A percentile compares a stretch with the other conserved stretches of the same genome.
Conservation (phyloP, 305 asterid species). For the Salvia sclarea region DNA sequence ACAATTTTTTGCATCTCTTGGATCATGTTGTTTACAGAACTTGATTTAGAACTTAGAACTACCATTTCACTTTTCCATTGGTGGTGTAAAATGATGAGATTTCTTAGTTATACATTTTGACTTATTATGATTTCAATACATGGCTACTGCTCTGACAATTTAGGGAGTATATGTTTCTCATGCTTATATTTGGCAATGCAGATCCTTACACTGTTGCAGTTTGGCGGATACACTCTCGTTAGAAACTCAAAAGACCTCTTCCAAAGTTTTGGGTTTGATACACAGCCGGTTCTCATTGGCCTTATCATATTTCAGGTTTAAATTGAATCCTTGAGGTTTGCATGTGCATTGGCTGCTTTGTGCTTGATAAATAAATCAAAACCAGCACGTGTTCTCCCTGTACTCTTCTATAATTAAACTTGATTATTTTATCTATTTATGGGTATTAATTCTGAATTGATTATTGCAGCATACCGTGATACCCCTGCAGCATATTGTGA, state of each 20-base stretch:
- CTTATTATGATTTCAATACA: neutral
- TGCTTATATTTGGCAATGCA: slow-evolving; percentile 44
- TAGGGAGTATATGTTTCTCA: neutral
- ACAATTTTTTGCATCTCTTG: neutral
- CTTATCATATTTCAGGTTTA: slow-evolving; percentile 90
- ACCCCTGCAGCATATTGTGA: slow-evolving; percentile 90
- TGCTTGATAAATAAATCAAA: slow-evolving; percentile 3
- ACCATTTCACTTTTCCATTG: neutral
- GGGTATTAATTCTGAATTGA: slow-evolving; percentile 28
- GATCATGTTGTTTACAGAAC: slow-evolving; percentile 18
- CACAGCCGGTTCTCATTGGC: slow-evolving; percentile 97
- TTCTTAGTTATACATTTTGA: slow-evolving; percentile 14
- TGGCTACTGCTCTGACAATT: slow-evolving; percentile 6
- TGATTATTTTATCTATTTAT: neutral
- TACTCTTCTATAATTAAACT: slow-evolving; percentile 10
- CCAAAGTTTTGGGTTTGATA: slow-evolving; percentile 96
- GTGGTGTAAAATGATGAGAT: slow-evolving; percentile 3
- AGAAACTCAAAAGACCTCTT: slow-evolving; percentile 93
- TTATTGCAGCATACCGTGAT: slow-evolving; percentile 89
- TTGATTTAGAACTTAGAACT: slow-evolving; percentile 4
- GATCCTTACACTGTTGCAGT: slow-evolving; percentile 88
- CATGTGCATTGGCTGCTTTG: neutral
- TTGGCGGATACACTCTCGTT: slow-evolving; percentile 94
- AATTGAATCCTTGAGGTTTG: slow-evolving; percentile 15
- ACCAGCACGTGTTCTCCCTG: slow-evolving; percentile 1